Percentiles rank a stretch among this genome's conserved stretches.
These are phyloP conservation scores for Novymonas esmeraldas DNA, from an alignment of 208 protist genomes.

Conservation along the genomic window DNA sequence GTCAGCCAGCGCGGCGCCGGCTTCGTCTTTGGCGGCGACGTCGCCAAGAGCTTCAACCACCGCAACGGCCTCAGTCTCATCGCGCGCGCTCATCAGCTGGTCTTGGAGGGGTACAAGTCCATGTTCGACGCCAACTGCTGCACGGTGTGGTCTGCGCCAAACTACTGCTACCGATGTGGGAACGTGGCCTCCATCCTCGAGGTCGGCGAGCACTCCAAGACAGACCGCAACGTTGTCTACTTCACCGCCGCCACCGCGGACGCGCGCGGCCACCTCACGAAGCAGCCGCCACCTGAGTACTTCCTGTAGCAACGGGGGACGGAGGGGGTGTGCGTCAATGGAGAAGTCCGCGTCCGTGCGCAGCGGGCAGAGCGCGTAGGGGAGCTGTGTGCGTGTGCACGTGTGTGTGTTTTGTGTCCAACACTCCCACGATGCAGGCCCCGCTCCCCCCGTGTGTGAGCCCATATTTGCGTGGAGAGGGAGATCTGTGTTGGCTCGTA, in stretches of 20 bases:
- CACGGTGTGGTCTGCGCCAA: conserved; percentile 96
- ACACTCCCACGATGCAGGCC: too few relatives aligned
- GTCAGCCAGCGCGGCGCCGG: conserved; percentile 88
- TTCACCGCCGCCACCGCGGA: conserved; percentile 81
- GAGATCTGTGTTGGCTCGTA: background rate
- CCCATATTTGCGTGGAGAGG: too few relatives aligned
- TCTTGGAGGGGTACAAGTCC: conserved; percentile 94
- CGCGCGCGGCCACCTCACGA: conserved; percentile 78
- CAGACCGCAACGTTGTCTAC: conserved; percentile 75
- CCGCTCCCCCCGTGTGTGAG: too few relatives aligned
- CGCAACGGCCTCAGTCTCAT: conserved; percentile 87
- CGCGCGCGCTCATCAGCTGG: conserved; percentile 91
- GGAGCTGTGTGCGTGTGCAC: background rate
- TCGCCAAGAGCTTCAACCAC: conserved; percentile 86
- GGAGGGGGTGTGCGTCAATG: background rate
- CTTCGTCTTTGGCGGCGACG: conserved; percentile 84
- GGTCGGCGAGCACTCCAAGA: conserved; percentile 81
- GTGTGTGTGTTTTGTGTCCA: too few relatives aligned
- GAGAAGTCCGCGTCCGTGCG: too few relatives aligned
- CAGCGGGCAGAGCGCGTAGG: background rate
- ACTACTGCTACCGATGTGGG: conserved; percentile 96
- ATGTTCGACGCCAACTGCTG: conserved; percentile 94
- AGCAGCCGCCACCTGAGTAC: conserved; percentile 90
- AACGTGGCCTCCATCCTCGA: conserved; percentile 95
- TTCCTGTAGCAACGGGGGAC: conserved; percentile 54